Base-by-base conservation (phyloP, 176 grass and related monocot genomes). In the Oryza nivara region DNA sequence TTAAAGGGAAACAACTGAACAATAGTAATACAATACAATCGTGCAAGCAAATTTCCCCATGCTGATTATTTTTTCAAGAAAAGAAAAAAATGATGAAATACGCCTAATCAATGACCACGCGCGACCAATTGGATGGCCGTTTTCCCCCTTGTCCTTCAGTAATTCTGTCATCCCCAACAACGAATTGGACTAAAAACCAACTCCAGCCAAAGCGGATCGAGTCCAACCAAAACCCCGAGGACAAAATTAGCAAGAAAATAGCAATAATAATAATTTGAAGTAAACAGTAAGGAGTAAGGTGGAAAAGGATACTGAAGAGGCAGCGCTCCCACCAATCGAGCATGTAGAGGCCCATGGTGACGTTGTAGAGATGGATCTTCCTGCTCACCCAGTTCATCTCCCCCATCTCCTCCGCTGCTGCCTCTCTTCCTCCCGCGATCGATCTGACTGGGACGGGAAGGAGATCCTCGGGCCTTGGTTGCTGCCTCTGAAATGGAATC, bases 271-370 rank as follows among this genome's bases (percentile, higher is more conserved):
- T 67, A 30, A 20, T 38, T 7, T 17, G 30, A 58, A n/a, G 6
- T n/a, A 60, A 58, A 44, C 4, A 35, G 35, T 17, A 80, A 54
- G 9, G 17, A 12, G 23, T 35, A 63, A 63, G 30, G 0, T 30
- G 30, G 19, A 22, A 9, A 82, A 90, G 88, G 88, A 90, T 90
- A 87, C 88, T 90, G 84, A 90, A 90, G 77, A 90, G 80, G 80
- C 75, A 87, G 22, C 84, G 88, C 84, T 90, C 88, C 88, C 88
- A 90, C 88, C 88, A 90, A 80, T 90, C 84, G 69, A 90, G 84
- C 88, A 90, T 87, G 84, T 90, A 90, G 38, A 90, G 88, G 36
- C 88, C 88, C 88, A 90, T 87, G 60, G 88, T 90, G 68, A 90
- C 88, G 61, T 90, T 90, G 84, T 87, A 90, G 74, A 90, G 84